Conservation (phyloP, 768 basidiomycete species). For the Russula abietina region DNA sequence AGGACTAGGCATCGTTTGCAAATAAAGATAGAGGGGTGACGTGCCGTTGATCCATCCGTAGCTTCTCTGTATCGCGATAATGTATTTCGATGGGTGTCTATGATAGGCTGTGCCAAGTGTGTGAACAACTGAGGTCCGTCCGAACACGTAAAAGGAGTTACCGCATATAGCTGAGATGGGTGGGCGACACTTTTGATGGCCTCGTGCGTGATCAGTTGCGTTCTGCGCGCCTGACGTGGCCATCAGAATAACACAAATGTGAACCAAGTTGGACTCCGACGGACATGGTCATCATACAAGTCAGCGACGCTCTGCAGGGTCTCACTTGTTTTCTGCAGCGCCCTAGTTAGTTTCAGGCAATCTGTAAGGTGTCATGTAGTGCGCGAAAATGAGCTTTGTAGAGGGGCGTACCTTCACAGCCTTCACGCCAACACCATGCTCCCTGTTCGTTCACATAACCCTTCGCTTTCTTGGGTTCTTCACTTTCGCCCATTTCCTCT, state of each 20-base stretch:
- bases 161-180: slow-evolving; percentile 66
- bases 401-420: slow-evolving; percentile 50
- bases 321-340: slow-evolving; percentile 69
- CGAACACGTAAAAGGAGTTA: slow-evolving; percentile 28
- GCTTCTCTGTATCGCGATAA: slow-evolving; percentile 59
- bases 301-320: slow-evolving; percentile 69
- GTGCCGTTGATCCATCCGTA: slow-evolving; percentile 35
- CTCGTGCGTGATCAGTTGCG: slow-evolving; percentile 70
- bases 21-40: not conserved
- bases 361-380: slow-evolving; percentile 35
- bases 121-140: not conserved
- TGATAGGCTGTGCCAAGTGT: slow-evolving; percentile 43
- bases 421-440: slow-evolving; percentile 85
- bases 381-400: not conserved
- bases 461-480: slow-evolving; percentile 34
- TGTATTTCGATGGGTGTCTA: slow-evolving; percentile 72
- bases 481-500: slow-evolving; percentile 32
- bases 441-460: slow-evolving; percentile 64
- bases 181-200: slow-evolving; percentile 70
- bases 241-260: slow-evolving; percentile 11
- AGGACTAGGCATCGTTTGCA: not conserved
- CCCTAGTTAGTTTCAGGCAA: slow-evolving; percentile 73
- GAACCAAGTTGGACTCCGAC: slow-evolving; percentile 26
- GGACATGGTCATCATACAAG: slow-evolving; percentile 71
- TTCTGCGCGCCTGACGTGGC: slow-evolving; percentile 54